Percentiles rank a stretch among this genome's conserved stretches.
phyloP scores from a whole-genome alignment of 2,329 filamentous ascomycete genomes.

The Ophiostoma quercus region DNA sequence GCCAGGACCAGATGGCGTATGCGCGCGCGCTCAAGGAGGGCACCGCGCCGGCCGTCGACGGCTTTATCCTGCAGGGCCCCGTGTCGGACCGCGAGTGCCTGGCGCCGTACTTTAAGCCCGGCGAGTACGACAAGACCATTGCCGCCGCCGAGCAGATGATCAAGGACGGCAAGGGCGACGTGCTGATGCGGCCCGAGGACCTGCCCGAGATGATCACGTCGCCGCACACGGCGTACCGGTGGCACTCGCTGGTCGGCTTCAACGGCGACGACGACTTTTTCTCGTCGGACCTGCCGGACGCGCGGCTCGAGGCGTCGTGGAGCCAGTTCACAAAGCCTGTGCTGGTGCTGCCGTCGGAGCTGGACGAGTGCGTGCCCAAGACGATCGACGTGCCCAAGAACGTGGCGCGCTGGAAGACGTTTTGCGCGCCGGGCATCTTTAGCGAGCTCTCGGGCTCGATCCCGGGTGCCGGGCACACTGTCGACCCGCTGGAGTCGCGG shows the following conservation, averaged over 20 bases:
- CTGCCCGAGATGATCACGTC: conserved; percentile 40
- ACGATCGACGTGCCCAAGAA: conserved; percentile 53
- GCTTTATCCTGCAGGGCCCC: conserved; percentile 72
- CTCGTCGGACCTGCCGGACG: conserved; percentile 64
- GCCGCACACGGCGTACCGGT: conserved; percentile 50
- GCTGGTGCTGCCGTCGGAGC: conserved; percentile 59
- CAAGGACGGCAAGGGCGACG: conserved; percentile 47
- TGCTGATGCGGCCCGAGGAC: conserved; percentile 49
- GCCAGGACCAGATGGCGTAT: conserved; percentile 57
- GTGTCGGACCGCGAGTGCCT: conserved; percentile 71
- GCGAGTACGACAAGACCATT: conserved; percentile 43
- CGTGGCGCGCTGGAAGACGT: conserved; percentile 51
- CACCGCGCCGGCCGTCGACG: conserved; percentile 55
- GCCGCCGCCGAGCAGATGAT: conserved; percentile 52
- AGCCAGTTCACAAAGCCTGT: conserved; percentile 55
- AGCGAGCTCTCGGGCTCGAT: conserved; percentile 50
- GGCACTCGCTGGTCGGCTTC: conserved; percentile 45
- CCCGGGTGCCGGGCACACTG: conserved; percentile 49
- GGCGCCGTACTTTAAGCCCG: conserved; percentile 40
- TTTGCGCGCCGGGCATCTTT: conserved; percentile 40
- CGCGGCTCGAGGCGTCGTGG: conserved; percentile 59
- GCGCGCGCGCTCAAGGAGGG: conserved; percentile 40
- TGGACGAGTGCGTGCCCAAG: conserved; percentile 60
- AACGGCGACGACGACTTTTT: conserved; percentile 81
- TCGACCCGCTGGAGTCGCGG: conserved; percentile 43